Base-by-base conservation (phyloP, 2,329 filamentous ascomycete genomes). In the Arthrobotrys iridis region DNA sequence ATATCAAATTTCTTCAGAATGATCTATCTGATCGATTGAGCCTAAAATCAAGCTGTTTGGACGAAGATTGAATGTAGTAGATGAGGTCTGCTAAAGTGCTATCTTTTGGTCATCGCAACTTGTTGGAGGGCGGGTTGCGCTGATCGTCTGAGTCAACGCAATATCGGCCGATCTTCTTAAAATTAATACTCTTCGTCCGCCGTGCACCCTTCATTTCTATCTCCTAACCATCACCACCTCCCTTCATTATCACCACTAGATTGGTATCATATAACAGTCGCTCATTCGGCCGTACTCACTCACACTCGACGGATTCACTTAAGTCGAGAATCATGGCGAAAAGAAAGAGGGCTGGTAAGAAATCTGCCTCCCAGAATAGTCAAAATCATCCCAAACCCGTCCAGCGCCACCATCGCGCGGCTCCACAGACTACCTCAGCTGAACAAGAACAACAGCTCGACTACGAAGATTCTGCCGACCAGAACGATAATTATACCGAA, bases 341-440 rank as follows among this genome's bases (percentile, higher is more conserved):
- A 62, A 74, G 70, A 41, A 74, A 74, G 70, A 74, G 70, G 70
- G 55, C 45, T 55, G 70, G 70, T 74, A 74, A 74, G 70, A 74
- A 43, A 67, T 26, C 41, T 58, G 43, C 55, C 65, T 70, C 65
- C 65, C 66, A 57, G 35, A 24, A 71, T 28, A 48, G 63, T 22
- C 30, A 73, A 26, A 63, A 67, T 55, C 13, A 46, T 15, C 45
- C 43, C 40, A 18, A 33, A 40, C 10, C n/a, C 60, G 13, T 5
- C 28, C 52, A 60, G 33, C 7, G 20, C 22, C 26, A 30, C 46
- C 41, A 40, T 55, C 22, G 26, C 66, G 13, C 30, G 46, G 26
- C 48, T 46, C 15, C 46, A 15, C 70, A 40, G 11, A 62, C 68
- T 33, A 66, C 50, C 60, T 46, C 59, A 30, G 60, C 68, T 73